Base-by-base conservation (phyloP, 257 asterid species). In the Haberlea rhodopensis region DNA sequence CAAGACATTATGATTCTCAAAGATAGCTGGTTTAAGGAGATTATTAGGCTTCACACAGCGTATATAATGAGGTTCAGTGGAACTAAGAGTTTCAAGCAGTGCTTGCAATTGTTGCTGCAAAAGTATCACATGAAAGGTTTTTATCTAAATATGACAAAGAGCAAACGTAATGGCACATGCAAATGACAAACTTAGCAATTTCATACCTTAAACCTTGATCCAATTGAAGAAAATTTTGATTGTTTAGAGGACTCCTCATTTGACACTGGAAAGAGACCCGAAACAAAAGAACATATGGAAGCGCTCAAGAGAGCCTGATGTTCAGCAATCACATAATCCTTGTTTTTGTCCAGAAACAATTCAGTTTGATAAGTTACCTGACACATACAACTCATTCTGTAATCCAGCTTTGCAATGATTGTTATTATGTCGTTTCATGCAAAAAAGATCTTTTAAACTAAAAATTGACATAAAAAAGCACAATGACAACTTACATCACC, bases 361-460 rank as follows among this genome's bases (percentile, higher is more conserved):
- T 94, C 97, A 1, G 99, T 94, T 76, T 94, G 99, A 82, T 94
- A 90, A 45, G 96, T 94, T 59, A 94, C 99, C 99, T 90, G 80
- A 71, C 66, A 73, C 27, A 48, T 71, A 29, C 28, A 75, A 49
- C 29, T 53, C 59, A 43, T n/a, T 23, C 49, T 34, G 45, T 57
- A 59, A 65, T 59, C 57, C 71, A 77, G 66, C 52, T 59, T 48
- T 24, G 20, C 62, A 32, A 63, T 57, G 53, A 34, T 61, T 58
- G n/a, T 19, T 72, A 58, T 32, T 28, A 23, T 43, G 24, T 28
- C 16, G 59, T 46, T 40, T 21, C 31, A 25, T 45, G 28, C 29
- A 37, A 40, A 40, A 40, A 2, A 5, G 28, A 66, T 29, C 8
- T 34, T 45, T 62, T 27, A n/a, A n/a, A n/a, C n/a, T n/a, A n/a